Evolutionary conservation across 2,329 filamentous ascomycete species (phyloP), one percentile per base, ranked within the genome.

Genomic region (Gaeumannomyces sp.): DNA sequence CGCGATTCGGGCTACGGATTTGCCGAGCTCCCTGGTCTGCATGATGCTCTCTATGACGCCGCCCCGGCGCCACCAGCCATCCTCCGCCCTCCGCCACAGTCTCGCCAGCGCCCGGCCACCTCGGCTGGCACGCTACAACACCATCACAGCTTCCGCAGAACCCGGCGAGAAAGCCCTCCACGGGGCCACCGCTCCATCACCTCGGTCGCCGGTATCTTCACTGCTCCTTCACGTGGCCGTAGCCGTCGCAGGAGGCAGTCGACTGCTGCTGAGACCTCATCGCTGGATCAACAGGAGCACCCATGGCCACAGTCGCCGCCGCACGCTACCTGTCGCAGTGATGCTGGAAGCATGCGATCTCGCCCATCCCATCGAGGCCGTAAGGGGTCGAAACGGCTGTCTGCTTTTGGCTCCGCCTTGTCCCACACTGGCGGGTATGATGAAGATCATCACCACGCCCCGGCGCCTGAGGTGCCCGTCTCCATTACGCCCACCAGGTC

Each of bases 1-100:
- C 71, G 70, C 14, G 72, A 76, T 13, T 64, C 59, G 0, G 75
- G 77, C 0, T 79, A 76, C 53, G 77, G 77, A 0, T 65, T 70
- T 16, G 25, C 64, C 28, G 66, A 76, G 63, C 70, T 80, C 0
- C 78, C 76, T 0, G 76, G 76, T 0, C 67, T 78, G 2, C 67
- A 69, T 16, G 73, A 74, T 53, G 19, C 28, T 10, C 50, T 56
- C 38, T 13, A 45, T 28, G 50, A 28, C 13, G 45, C 59, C 0
- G 60, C 59, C 2, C 64, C 65, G 6, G 45, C 64, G 5, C 65
- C 67, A 5, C 33, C 60, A 10, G 33, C 60, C 2, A 31, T 61
- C 5, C 16, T 61, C 10, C 33, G n/a, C n/a, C 27, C 61, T 56
- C 27, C 53, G 3, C 25, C 27, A 19, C 13, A n/a, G 28, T 22